Evolutionary conservation across 345 rosid species (phyloP).

Genomic region (Viola odorata): DNA sequence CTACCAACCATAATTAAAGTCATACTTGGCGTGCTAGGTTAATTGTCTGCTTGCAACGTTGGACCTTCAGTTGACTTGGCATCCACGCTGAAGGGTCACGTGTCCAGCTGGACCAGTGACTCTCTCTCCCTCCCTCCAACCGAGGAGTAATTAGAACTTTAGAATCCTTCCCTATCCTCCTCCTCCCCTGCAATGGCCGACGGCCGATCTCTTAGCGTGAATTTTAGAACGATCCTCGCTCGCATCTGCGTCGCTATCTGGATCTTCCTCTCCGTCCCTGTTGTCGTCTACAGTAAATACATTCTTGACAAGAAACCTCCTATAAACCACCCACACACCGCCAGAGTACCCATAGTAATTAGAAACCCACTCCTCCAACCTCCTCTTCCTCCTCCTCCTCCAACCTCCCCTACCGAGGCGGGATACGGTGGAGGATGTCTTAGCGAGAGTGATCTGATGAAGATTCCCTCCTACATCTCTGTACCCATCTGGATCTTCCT

Average conservation of each 20-base stretch:
- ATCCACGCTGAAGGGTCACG: too few relatives aligned
- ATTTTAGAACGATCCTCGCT: constrained; percentile 77
- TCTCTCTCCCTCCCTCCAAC: too few relatives aligned
- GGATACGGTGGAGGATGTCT: constrained; percentile 89
- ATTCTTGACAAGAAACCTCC: constrained; percentile 97
- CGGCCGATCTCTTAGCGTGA: constrained; percentile 80
- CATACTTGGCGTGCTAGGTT: too few relatives aligned
- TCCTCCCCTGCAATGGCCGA: constrained; percentile 10
- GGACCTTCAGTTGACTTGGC: too few relatives aligned
- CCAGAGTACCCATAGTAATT: too few relatives aligned
- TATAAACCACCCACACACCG: too few relatives aligned
- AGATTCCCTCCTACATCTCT: constrained; percentile 83
- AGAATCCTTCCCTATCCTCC: too few relatives aligned
- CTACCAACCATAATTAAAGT: too few relatives aligned
- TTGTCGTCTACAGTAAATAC: constrained; percentile 96
- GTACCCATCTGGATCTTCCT: constrained; percentile 97
- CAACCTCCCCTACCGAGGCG: background rate
- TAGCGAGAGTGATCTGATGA: constrained; percentile 80
- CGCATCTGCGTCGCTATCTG: constrained; percentile 86
- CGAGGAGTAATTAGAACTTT: too few relatives aligned
- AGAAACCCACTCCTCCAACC: too few relatives aligned
- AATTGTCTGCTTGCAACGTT: too few relatives aligned
- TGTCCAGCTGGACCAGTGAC: too few relatives aligned
- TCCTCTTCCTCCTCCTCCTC: background rate
- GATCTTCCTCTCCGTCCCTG: constrained; percentile 98